Percentiles rank a stretch among this genome's conserved stretches.
Evolutionary conservation across 2,329 filamentous ascomycete species (phyloP).

Genomic region (Paecilomyces sp.): DNA sequence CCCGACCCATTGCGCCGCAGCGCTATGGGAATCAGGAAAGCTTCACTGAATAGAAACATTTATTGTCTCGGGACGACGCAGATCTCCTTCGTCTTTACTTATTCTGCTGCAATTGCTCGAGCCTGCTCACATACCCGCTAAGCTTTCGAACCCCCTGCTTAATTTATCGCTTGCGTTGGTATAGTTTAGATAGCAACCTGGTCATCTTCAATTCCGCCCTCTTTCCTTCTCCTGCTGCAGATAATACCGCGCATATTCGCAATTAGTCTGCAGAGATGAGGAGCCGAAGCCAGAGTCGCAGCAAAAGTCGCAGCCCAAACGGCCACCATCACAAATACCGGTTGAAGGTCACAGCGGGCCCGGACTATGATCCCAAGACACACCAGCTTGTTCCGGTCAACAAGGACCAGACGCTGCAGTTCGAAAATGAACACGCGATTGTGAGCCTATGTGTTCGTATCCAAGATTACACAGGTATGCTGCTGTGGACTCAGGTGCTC

Average conservation of each 20-base stretch:
- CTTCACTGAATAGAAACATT: not conserved
- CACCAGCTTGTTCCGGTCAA: slow-evolving; percentile 75
- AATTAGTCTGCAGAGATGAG: not conserved
- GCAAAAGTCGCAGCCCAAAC: no score
- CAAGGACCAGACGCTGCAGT: slow-evolving; percentile 51
- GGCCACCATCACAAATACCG: slow-evolving; percentile 46
- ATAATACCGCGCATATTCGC: not conserved
- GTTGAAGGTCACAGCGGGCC: slow-evolving; percentile 73
- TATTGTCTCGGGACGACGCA: not conserved
- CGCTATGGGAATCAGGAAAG: not conserved
- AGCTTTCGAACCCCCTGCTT: not conserved
- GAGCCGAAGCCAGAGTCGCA: not conserved
- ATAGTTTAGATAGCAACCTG: not conserved
- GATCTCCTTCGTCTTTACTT: not conserved
- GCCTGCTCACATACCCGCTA: not conserved
- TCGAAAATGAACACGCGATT: slow-evolving; percentile 58
- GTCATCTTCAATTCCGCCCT: not conserved
- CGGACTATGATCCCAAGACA: slow-evolving; percentile 63
- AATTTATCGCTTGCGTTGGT: not conserved
- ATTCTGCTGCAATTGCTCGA: not conserved
- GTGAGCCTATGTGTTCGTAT: slow-evolving; percentile 69
- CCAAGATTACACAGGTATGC: slow-evolving; percentile 47
- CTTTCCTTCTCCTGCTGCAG: not conserved
- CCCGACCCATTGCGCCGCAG: not conserved
- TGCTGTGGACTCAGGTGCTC: no score